phyloP scores from a whole-genome alignment of 2,329 filamentous ascomycete genomes.

The Dendryphion nanum region DNA sequence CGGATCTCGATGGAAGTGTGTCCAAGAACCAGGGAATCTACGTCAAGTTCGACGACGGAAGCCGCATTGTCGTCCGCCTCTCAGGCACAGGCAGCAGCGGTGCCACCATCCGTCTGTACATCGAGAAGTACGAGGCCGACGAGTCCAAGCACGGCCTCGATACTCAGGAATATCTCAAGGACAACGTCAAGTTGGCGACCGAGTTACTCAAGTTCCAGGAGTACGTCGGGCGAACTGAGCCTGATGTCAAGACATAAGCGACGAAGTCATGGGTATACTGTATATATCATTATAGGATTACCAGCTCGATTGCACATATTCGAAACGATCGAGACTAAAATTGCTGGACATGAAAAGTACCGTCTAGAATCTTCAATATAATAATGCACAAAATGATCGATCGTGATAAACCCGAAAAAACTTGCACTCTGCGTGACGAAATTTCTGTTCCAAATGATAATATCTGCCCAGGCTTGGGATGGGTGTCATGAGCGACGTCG shows the following conservation, averaged over 20 bases:
- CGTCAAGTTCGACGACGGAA: constrained; percentile 90
- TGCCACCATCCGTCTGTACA: constrained; percentile 93
- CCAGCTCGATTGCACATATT: too few relatives aligned
- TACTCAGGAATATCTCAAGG: constrained; percentile 90
- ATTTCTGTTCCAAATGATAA: too few relatives aligned
- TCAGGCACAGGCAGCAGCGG: constrained; percentile 94
- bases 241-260: constrained; percentile 90
- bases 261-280: too few relatives aligned
- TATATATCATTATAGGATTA: too few relatives aligned
- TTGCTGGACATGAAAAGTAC: too few relatives aligned
- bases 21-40: constrained; percentile 95
- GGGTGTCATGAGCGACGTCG: too few relatives aligned
- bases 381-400: too few relatives aligned
- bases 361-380: too few relatives aligned
- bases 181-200: constrained; percentile 82
- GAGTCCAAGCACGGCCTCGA: constrained; percentile 73
- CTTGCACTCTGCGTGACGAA: too few relatives aligned
- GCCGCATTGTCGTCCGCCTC: constrained; percentile 89
- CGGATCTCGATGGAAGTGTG: constrained; percentile 94
- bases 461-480: too few relatives aligned
- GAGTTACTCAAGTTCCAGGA: constrained; percentile 90
- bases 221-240: constrained; percentile 86
- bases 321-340: too few relatives aligned
- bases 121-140: constrained; percentile 91
- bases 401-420: too few relatives aligned